phyloP scores from a whole-genome alignment of 169 alveolate genomes.

The Miamiensis avidus region DNA sequence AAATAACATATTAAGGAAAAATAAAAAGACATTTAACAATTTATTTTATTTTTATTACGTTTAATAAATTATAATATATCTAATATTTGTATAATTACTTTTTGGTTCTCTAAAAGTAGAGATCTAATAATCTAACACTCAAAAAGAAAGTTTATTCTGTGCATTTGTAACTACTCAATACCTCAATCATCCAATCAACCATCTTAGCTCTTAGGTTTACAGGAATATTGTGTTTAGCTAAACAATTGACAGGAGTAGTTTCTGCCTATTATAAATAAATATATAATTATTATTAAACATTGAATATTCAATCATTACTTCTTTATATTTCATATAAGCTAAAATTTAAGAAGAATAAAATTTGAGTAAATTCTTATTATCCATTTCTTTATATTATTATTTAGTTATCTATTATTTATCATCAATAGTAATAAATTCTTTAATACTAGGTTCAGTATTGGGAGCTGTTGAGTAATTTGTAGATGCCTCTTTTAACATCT shows the following conservation, averaged over 20 bases:
- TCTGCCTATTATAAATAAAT: neutral
- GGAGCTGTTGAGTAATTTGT: neutral
- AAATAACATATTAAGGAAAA: too few species aligned
- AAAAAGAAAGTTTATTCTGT: constrained; percentile 75
- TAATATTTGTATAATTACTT: too few species aligned
- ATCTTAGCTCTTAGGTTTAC: constrained; percentile 75
- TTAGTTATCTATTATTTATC: neutral
- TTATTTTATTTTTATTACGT: too few species aligned
- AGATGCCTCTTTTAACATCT: neutral
- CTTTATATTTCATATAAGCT: neutral
- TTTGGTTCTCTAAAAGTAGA: constrained; percentile 53
- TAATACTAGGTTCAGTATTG: neutral
- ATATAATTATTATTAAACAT: too few species aligned
- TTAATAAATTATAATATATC: too few species aligned
- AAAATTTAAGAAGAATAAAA: neutral
- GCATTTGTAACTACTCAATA: constrained; percentile 69
- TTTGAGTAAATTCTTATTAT: too few species aligned
- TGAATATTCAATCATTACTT: neutral
- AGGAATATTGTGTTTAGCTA: constrained; percentile 67
- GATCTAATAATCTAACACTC: constrained; percentile 80
- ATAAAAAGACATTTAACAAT: too few species aligned
- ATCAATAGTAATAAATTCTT: too few species aligned
- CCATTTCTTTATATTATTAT: neutral
- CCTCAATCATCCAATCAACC: constrained; percentile 92
- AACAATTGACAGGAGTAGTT: constrained; percentile 28